phyloP scores from a whole-genome alignment of 1,284 basidiomycete species.

The Mycena citricolor region DNA sequence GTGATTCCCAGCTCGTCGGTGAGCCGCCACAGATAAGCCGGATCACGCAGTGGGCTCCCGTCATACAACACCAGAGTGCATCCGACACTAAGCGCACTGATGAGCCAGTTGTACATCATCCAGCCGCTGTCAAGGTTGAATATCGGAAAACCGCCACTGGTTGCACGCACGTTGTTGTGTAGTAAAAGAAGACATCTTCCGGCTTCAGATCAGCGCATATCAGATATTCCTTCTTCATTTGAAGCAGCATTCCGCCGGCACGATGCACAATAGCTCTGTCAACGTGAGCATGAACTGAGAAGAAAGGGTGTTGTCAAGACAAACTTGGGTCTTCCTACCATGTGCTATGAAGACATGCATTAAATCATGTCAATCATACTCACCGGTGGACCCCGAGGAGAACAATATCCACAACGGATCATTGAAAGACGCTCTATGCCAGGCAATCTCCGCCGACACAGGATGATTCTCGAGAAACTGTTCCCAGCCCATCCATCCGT shows the following conservation, averaged over 20 bases:
- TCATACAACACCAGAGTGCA: conserved; percentile 82
- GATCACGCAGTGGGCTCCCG: conserved; percentile 78
- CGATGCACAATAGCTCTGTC: conserved; percentile 80
- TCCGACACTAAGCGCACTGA: conserved; percentile 69
- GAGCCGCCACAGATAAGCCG: conserved; percentile 70
- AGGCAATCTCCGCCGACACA: conserved; percentile 53
- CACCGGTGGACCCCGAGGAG: conserved; percentile 82
- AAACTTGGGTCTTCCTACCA: conserved; percentile 54
- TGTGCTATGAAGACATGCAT: neutral
- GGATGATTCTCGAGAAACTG: conserved; percentile 49
- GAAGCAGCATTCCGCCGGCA: conserved; percentile 84
- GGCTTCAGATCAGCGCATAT: conserved; percentile 74
- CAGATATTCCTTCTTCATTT: conserved; percentile 78
- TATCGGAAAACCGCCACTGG: conserved; percentile 4
- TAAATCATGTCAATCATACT: conserved; percentile 19
- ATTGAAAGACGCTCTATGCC: conserved; percentile 69
- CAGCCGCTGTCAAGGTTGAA: conserved; percentile 54
- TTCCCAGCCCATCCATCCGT: conserved; percentile 57
- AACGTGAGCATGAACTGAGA: conserved; percentile 14
- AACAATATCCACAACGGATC: conserved; percentile 89
- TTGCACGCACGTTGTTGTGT: conserved; percentile 75
- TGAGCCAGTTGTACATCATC: conserved; percentile 88
- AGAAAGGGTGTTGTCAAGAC: conserved; percentile 25
- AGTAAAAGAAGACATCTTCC: conserved; percentile 84
- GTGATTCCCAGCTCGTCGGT: conserved; percentile 75